phyloP scores from a whole-genome alignment of 1,284 basidiomycete species.

The Termitomyces sp. region DNA sequence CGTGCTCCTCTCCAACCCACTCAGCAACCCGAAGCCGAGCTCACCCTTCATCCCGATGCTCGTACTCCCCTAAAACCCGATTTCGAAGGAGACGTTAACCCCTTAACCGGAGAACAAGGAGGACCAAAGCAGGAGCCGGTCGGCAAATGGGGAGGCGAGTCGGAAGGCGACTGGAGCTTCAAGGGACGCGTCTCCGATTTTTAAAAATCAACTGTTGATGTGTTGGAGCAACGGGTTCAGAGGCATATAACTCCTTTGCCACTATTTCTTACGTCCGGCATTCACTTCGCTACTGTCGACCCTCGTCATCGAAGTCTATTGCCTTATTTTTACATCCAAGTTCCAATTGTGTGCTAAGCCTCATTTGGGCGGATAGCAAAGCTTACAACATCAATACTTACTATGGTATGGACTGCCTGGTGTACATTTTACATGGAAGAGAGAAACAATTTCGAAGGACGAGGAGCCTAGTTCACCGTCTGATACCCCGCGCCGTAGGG shows the following conservation, averaged over 20 bases:
- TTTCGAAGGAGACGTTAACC: conserved; percentile 72
- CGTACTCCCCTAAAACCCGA: conserved; percentile 52
- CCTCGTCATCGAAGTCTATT: too few relatives aligned
- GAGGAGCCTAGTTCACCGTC: conserved; percentile 46
- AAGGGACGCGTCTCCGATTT: conserved; percentile 81
- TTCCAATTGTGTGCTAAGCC: background rate
- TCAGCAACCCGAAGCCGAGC: conserved; percentile 32
- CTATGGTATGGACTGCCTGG: conserved; percentile 9
- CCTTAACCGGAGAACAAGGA: conserved; percentile 67
- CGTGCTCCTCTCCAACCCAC: conserved; percentile 38
- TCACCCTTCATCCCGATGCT: conserved; percentile 64
- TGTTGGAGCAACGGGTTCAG: background rate
- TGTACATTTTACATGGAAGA: conserved; percentile 13
- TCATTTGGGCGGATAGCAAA: background rate
- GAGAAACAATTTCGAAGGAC: conserved; percentile 3
- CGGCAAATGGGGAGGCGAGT: conserved; percentile 48
- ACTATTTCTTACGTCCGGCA: background rate
- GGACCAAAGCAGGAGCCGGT: conserved; percentile 78
- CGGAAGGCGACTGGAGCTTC: conserved; percentile 76
- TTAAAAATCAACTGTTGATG: conserved; percentile 27
- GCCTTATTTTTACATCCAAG: background rate
- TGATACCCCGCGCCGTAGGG: conserved; percentile 64
- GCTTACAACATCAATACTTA: conserved; percentile 10
- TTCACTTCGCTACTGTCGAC: background rate
- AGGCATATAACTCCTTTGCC: background rate